Conservation (phyloP, 352 stramenopile species). For the Detonula confervacea region DNA sequence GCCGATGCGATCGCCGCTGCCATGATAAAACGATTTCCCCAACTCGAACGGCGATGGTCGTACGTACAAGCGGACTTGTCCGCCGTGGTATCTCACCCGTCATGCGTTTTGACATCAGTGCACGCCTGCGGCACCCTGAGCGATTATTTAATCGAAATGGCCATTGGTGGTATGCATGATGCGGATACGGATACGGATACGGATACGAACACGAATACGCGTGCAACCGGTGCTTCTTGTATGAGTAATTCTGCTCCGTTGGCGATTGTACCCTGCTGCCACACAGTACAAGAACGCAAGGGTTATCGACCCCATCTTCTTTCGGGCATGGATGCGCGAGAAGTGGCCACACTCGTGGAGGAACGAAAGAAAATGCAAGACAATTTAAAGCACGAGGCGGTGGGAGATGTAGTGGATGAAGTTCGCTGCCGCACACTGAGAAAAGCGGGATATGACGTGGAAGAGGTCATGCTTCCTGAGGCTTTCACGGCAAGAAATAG, state of each 20-base stretch:
- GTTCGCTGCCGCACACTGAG: constrained; percentile 27
- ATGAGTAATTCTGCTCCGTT: constrained; percentile 17
- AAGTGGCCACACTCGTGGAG: background rate
- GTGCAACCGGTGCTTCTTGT: no score
- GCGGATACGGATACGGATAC: no score
- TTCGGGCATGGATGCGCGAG: background rate
- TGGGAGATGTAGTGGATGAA: constrained; percentile 42
- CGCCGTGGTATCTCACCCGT: constrained; percentile 18
- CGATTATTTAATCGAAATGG: constrained; percentile 40
- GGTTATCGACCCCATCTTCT: constrained; percentile 6
- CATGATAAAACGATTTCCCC: constrained; percentile 29
- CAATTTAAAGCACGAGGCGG: background rate
- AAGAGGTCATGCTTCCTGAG: constrained; percentile 21
- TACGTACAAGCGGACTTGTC: constrained; percentile 45
- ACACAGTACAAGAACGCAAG: constrained; percentile 29
- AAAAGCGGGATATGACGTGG: constrained; percentile 29
- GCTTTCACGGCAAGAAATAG: constrained; percentile 50
- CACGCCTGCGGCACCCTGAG: constrained; percentile 49
- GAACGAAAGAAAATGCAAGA: constrained; percentile 9
- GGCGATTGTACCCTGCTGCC: constrained; percentile 53
- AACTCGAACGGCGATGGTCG: constrained; percentile 29
- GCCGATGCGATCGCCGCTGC: constrained; percentile 24
- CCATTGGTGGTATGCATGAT: no score
- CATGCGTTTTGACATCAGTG: constrained; percentile 37
- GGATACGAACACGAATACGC: no score